Base-by-base conservation (phyloP, 306 rosid genomes). In the Dalbergia cultrata region DNA sequence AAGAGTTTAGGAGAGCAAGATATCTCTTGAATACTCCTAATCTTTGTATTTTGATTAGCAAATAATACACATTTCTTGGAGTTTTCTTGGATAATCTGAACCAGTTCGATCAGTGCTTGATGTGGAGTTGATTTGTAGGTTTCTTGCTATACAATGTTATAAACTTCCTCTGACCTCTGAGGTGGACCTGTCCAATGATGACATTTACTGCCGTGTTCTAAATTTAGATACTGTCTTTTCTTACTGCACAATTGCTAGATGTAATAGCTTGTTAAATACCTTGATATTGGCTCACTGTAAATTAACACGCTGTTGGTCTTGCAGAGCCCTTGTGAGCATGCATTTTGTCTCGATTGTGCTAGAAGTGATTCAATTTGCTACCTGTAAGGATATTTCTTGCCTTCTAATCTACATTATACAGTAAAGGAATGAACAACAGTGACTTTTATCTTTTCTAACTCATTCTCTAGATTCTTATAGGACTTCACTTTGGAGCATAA, bases 281-380 rank as follows among this genome's bases (percentile, higher is more conserved):
- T 75, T 53, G 39, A 47, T 68, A 73, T 69, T 64, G 31, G 67
- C 18, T 68, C 74, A 5, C 81, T 37, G 44, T 65, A 34, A 44
- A 71, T 67, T 86, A 49, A 85, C 49, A 14, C 13, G 75, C 37
- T 84, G 78, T 33, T 75, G 69, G 53, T 80, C 77, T 89, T 92
- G 95, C 95, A 96, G 99, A 91, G 92, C 84, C 98, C 99, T 72
- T 96, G 99, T 76, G 99, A 96, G 77, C 99, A 96, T 82, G 97
- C 95, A 64, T 96, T 90, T 86, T 96, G 99, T 75, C 89, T 96
- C 45, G 98, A 96, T 76, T 96, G 99, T 92, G 94, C 98, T 67
- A 84, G 99, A 86, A 96, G 98, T 84, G 98, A 93, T 85, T 90
- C 97, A 60, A 49, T 88, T 69, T 96, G 99, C 91, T 96, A 90